Conservation (phyloP, 2,329 filamentous ascomycete genomes). For the Arthrobotrys pseudoclavata region DNA sequence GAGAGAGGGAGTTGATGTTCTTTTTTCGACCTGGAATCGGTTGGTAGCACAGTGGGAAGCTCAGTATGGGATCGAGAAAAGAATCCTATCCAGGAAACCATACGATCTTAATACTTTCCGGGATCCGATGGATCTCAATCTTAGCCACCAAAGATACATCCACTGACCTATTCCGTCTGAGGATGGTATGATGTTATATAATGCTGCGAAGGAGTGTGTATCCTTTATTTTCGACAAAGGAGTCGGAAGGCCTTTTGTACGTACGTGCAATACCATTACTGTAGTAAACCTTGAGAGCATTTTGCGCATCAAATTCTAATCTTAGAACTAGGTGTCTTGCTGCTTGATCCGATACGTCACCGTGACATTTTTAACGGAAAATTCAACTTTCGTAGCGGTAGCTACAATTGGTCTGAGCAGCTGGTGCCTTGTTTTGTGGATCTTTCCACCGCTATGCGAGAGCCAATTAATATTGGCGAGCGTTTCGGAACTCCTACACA, state of each 20-base stretch:
- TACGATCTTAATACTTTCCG: neutral
- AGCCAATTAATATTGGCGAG: no score
- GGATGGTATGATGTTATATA: conserved; percentile 2
- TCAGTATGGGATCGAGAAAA: conserved; percentile 6
- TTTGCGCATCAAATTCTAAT: neutral
- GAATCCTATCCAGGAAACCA: neutral
- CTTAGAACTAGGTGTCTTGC: neutral
- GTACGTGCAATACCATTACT: neutral
- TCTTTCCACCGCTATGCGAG: neutral
- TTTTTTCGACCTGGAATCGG: conserved; percentile 1
- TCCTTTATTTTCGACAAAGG: neutral
- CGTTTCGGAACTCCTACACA: neutral
- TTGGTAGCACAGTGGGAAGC: neutral
- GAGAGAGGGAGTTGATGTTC: neutral
- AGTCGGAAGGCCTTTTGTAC: neutral
- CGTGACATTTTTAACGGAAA: neutral
- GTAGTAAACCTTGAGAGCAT: no score
- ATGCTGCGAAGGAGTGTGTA: conserved; percentile 14
- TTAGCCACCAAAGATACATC: neutral
- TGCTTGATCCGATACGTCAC: conserved; percentile 1
- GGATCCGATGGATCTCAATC: neutral
- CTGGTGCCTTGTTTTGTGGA: neutral
- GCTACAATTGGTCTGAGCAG: neutral
- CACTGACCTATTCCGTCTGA: neutral
- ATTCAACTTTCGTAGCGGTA: neutral